Conservation (phyloP, 768 basidiomycete genomes). For the Myochromella boudieri region DNA sequence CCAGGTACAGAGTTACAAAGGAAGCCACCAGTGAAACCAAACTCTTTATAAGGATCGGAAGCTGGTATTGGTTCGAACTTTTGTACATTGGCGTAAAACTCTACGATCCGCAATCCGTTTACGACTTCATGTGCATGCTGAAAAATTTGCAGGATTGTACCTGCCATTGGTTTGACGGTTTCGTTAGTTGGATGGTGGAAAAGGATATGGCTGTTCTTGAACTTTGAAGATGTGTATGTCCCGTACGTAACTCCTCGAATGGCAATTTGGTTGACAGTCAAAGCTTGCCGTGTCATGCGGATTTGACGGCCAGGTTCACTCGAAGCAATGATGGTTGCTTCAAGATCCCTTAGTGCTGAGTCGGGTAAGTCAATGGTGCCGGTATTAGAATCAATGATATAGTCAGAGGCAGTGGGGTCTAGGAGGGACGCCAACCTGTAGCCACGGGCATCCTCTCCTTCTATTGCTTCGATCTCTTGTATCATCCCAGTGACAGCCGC, state of each 20-base stretch:
- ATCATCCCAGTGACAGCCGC: not conserved
- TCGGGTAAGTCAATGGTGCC: not conserved
- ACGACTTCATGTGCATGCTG: not conserved
- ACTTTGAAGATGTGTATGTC: slow-evolving; percentile 6
- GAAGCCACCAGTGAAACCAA: slow-evolving; percentile 14
- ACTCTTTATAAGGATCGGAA: slow-evolving; percentile 15
- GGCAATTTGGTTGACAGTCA: slow-evolving; percentile 6
- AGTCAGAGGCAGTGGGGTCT: not conserved
- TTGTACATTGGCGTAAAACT: slow-evolving; percentile 8
- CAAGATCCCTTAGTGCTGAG: not conserved
- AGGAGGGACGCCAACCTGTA: not conserved
- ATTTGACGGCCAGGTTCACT: not conserved
- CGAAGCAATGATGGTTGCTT: not conserved
- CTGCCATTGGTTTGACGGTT: not conserved
- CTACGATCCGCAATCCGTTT: not conserved
- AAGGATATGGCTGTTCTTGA: slow-evolving; percentile 10
- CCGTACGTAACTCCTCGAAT: slow-evolving; percentile 11
- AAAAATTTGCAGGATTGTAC: slow-evolving; percentile 8
- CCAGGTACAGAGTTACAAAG: slow-evolving; percentile 1
- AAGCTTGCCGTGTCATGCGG: not conserved
- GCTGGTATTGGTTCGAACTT: not conserved
- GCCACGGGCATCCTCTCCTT: not conserved
- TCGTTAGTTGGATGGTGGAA: slow-evolving; percentile 6
- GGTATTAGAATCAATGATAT: not conserved
- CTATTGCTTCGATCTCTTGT: not conserved